Evolutionary conservation across 345 rosid genomes (phyloP).

Genomic region (Diplotaxis tenuifolia): DNA sequence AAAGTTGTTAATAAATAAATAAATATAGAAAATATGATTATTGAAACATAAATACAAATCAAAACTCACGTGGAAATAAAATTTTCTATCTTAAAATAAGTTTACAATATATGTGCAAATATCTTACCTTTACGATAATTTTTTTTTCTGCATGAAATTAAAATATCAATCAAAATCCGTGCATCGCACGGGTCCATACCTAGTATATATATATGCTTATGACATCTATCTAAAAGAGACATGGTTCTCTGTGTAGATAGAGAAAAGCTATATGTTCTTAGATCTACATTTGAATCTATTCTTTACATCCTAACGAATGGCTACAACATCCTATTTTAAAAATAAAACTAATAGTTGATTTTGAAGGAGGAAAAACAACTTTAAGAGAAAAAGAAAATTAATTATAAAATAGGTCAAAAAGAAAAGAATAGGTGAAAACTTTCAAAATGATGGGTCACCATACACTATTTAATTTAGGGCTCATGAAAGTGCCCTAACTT

Average conservation of each 20-base stretch:
- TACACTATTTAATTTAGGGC: slow-evolving; percentile 42
- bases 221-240: slow-evolving; percentile 3
- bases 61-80: too few relatives aligned
- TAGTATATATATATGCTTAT: not conserved
- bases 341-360: slow-evolving; percentile 9
- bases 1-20: too few relatives aligned
- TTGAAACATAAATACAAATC: too few relatives aligned
- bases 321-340: slow-evolving; percentile 23
- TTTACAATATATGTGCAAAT: too few relatives aligned
- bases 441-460: slow-evolving; percentile 41
- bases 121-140: too few relatives aligned
- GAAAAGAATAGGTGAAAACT: slow-evolving; percentile 19
- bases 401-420: not conserved
- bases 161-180: too few relatives aligned
- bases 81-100: too few relatives aligned
- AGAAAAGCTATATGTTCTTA: slow-evolving; percentile 10
- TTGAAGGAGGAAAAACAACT: slow-evolving; percentile 3
- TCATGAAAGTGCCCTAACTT: slow-evolving; percentile 40
- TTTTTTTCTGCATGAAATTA: too few relatives aligned
- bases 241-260: slow-evolving; percentile 22
- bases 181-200: too few relatives aligned
- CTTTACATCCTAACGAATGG: slow-evolving; percentile 27
- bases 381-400: not conserved
- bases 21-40: too few relatives aligned
- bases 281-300: slow-evolving; percentile 28